phyloP scores from a whole-genome alignment of 2,329 filamentous ascomycete genomes.

The Colletotrichum cereale region DNA sequence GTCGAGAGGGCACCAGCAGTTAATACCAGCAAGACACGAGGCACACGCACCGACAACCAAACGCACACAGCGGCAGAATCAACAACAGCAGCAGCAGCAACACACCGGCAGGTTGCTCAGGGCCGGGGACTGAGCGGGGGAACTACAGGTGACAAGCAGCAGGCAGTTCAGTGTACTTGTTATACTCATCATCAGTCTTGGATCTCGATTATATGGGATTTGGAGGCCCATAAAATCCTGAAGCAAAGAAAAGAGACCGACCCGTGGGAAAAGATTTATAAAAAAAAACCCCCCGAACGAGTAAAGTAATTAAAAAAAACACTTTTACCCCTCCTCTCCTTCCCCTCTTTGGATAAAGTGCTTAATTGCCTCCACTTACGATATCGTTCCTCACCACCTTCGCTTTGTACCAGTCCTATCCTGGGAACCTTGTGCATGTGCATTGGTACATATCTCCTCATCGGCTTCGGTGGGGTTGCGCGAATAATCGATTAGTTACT shows the following conservation, averaged over 20 bases:
- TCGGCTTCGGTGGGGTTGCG: slow-evolving; percentile 49
- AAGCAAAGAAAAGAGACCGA: no score
- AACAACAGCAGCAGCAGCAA: neutral
- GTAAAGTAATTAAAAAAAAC: no score
- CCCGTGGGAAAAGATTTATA: neutral
- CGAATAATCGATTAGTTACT: slow-evolving; percentile 49
- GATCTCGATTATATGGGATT: neutral
- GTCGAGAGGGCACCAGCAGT: neutral
- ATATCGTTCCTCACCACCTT: neutral
- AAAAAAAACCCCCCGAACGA: no score
- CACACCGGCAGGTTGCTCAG: neutral
- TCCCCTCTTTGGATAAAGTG: slow-evolving; percentile 16
- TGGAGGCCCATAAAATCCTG: neutral
- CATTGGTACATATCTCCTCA: slow-evolving; percentile 7
- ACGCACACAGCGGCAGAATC: neutral
- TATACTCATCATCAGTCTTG: neutral
- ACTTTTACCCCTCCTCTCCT: slow-evolving; percentile 15
- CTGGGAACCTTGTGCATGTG: neutral
- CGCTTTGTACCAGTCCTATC: neutral
- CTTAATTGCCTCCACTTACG: slow-evolving; percentile 1
- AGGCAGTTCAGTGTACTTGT: neutral
- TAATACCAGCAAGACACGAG: neutral
- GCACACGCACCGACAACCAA: neutral
- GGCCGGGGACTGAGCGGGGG: neutral
- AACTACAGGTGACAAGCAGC: neutral